Base-by-base conservation (phyloP, 495 filamentous ascomycete genomes). In the Pseudoneurospora amorphoporcata region DNA sequence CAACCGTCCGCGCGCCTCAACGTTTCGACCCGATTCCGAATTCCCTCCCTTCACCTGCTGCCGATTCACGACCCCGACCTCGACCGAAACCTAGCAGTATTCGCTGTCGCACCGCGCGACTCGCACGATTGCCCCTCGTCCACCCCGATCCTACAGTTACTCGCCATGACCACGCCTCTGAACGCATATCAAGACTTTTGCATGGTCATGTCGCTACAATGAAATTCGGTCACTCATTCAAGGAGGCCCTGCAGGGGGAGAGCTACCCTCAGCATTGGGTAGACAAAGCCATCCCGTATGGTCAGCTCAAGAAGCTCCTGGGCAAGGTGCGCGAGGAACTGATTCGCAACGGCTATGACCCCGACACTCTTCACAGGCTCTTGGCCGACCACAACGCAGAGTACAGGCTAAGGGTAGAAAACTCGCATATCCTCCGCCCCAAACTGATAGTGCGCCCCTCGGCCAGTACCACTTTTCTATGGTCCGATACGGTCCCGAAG, bases 161-260 rank as follows among this genome's bases (percentile, higher is more conserved):
- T 70, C 79, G 77, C 75, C 72, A 80, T 80, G 79, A 76, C 45
- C 75, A 72, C 71, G 68, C 68, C n/a, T 70, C 68, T 72, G 61
- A 43, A 69, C 65, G 70, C 71, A 47, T 71, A 72, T 72, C 72
- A 75, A 72, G 69, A 73, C 53, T 42, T 73, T 39, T 71, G 69
- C 73, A 71, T 74, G 72, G 72, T 73, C 68, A 70, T 73, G 42
- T 74, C 69, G 41, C 68, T 71, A 70, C 76, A 68, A 93, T 93
- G 91, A 93, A 93, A 82, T 93, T 92, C 81, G 90, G 86, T n/a
- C 90, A 89, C 74, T 84, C 87, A 47, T 92, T 90, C 77, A 83
- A 87, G 72, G 84, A 88, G 75, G 83, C 84, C 68, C 82, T 93
- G 41, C 76, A 84, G 70, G 83, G 79, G 72, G 88, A 89, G 72